Evolutionary conservation across 192 early-diverging fungal genomes (phyloP), one percentile per base, ranked within the genome.

Genomic region (Chytriomyces hyalinus): DNA sequence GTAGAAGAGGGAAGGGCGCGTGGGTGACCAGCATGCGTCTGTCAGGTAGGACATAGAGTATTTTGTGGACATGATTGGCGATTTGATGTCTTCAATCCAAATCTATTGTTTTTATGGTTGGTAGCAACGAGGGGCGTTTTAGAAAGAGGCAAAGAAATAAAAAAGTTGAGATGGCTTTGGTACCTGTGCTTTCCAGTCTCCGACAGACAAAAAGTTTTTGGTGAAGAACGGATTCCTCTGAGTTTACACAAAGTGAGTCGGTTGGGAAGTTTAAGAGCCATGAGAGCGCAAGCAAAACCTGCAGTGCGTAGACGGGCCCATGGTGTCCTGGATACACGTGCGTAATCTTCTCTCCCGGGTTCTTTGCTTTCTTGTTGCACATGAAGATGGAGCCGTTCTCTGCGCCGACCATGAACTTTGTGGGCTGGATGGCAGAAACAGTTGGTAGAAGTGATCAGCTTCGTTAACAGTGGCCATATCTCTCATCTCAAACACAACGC

Each of bases 321-420:
- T 89, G 85, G 66, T 90, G 89, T 6, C 85, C 88, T 5, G 88
- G 86, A 65, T 86, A 89, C 6, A 85, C 81, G 70, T 90, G 89
- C 44, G 86, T 86, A 50, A 90, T 90, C 69, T 86, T 86, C 63
- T 90, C 89, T 6, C 71, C 64, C 15, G 89, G 85, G 51, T 85
- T 88, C 73, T 90, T 90, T 6, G 86, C 88, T 49, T 90, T 90
- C 75, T 90, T 90, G 78, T 90, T 90, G 79, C 89, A 90, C 84
- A 90, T 87, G 74, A 87, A 87, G 20, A 88, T 78, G 47, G 82
- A 78, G n/a, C 89, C 89, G 67, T 89, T 87, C 62, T 90, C 89
- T 9, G 83, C 82, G 13, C 89, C 89, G 65, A 90, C 80, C 89
- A 90, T 90, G 77, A 90, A 90, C 78, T 90, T 90, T 22, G 89